Conservation (phyloP, 495 filamentous ascomycete genomes). For the Hyaloscypha bicolor region DNA sequence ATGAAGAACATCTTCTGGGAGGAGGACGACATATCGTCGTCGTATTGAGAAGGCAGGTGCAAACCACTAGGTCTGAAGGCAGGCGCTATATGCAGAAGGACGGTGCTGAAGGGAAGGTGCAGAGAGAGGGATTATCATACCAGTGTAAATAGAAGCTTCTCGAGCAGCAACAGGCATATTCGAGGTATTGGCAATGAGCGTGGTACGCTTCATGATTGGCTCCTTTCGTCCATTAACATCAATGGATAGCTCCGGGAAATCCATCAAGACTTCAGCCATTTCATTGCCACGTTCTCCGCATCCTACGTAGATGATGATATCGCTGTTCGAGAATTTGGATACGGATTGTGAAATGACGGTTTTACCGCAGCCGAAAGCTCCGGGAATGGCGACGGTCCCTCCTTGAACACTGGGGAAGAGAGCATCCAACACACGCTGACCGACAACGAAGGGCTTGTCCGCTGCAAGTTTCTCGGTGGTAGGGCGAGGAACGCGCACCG, state of each 20-base stretch:
- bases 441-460: conserved; percentile 88
- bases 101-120: too few relatives aligned
- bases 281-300: conserved; percentile 99
- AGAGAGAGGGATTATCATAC: conserved; percentile 52
- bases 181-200: conserved; percentile 97
- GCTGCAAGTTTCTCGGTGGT: conserved; percentile 87
- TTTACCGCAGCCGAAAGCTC: conserved; percentile 98
- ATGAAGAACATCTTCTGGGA: too few relatives aligned
- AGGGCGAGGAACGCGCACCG: conserved; percentile 94
- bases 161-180: conserved; percentile 99
- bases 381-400: conserved; percentile 96
- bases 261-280: conserved; percentile 99
- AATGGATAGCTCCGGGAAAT: conserved; percentile 97
- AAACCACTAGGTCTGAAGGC: too few relatives aligned
- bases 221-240: conserved; percentile 89
- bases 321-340: conserved; percentile 99
- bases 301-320: conserved; percentile 98
- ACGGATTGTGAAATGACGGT: conserved; percentile 98
- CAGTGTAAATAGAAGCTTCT: conserved; percentile 99
- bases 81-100: too few relatives aligned
- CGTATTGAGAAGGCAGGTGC: too few relatives aligned
- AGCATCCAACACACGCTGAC: conserved; percentile 93
- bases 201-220: conserved; percentile 99
- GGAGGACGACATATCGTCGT: too few relatives aligned
- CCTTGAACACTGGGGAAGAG: conserved; percentile 98